Conservation (phyloP, 2,329 filamentous ascomycete species). For the Nothophaeocryptopus gaeumannii region DNA sequence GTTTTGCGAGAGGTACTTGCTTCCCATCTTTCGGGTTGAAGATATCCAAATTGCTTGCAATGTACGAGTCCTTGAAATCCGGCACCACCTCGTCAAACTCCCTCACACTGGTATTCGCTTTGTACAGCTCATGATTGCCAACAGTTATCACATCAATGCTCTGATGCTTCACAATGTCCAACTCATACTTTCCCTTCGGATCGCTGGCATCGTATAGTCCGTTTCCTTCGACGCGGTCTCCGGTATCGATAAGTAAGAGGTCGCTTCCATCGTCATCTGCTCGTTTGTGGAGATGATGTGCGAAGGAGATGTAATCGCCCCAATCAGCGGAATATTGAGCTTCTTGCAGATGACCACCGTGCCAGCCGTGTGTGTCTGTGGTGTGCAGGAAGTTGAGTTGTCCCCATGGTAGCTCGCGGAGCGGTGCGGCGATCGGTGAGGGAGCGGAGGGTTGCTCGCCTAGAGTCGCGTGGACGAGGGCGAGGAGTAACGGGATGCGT, state of each 20-base stretch:
- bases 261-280: conserved; percentile 78
- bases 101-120: conserved; percentile 69
- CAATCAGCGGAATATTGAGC: conserved; percentile 93
- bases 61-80: conserved; percentile 74
- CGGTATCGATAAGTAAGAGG: conserved; percentile 90
- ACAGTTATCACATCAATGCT: conserved; percentile 78
- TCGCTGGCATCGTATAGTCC: conserved; percentile 87
- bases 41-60: conserved; percentile 92
- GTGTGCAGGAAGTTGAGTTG: conserved; percentile 93
- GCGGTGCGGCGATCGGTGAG: conserved; percentile 72
- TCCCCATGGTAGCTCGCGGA: conserved; percentile 85
- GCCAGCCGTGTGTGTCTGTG: conserved; percentile 93
- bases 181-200: conserved; percentile 85
- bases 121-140: conserved; percentile 95
- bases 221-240: conserved; percentile 90
- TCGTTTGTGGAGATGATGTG: conserved; percentile 72
- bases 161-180: conserved; percentile 81
- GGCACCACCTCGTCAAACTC: conserved; percentile 80
- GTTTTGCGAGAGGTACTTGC: conserved; percentile 70
- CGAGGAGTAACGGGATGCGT: conserved; percentile 20
- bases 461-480: conserved; percentile 24
- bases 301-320: conserved; percentile 96
- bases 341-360: conserved; percentile 88
- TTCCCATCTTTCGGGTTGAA: conserved; percentile 69
- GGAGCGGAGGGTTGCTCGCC: conserved; percentile 74